These are phyloP conservation scores for Xylaria intraflava DNA, from an alignment of 495 filamentous ascomycete genomes.

Conservation along the genomic window DNA sequence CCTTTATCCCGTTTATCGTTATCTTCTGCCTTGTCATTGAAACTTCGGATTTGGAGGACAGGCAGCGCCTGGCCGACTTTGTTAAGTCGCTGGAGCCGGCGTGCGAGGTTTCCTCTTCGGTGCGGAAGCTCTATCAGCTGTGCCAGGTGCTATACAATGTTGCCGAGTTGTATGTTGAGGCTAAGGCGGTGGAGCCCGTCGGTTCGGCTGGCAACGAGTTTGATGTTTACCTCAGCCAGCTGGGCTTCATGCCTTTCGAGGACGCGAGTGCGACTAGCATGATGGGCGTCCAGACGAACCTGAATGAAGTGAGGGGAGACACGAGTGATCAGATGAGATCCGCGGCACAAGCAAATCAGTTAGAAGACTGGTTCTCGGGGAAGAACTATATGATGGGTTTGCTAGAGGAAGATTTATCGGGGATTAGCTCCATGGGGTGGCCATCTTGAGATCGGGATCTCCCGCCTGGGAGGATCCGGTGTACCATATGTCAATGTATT, in stretches of 20 bases:
- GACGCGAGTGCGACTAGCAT: slow-evolving; percentile 10
- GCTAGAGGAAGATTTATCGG: slow-evolving; percentile 53
- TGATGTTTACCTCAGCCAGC: slow-evolving; percentile 56
- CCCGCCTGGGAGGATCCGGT: background rate
- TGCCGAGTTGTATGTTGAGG: slow-evolving; percentile 56
- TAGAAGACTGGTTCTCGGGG: slow-evolving; percentile 64
- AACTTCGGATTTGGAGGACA: slow-evolving; percentile 40
- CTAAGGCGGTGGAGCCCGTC: slow-evolving; percentile 44
- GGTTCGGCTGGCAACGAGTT: slow-evolving; percentile 54
- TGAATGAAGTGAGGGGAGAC: background rate
- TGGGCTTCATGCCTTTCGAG: slow-evolving; percentile 52
- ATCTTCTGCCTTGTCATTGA: slow-evolving; percentile 64
- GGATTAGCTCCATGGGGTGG: slow-evolving; percentile 41
- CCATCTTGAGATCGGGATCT: slow-evolving; percentile 27
- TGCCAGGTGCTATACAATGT: slow-evolving; percentile 57
- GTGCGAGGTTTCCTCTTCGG: slow-evolving; percentile 47
- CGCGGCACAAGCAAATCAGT: slow-evolving; percentile 36
- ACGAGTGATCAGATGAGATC: slow-evolving; percentile 12
- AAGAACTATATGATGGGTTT: slow-evolving; percentile 59
- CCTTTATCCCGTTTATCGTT: slow-evolving; percentile 63
- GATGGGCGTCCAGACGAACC: slow-evolving; percentile 3
- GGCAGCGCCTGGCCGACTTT: slow-evolving; percentile 50
- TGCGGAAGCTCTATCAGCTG: slow-evolving; percentile 53
- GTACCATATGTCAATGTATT: background rate
- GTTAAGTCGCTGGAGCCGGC: slow-evolving; percentile 49